These are phyloP conservation scores for Pachysandra terminalis DNA, from an alignment of 164 flowering plant genomes.

Conservation along the genomic window DNA sequence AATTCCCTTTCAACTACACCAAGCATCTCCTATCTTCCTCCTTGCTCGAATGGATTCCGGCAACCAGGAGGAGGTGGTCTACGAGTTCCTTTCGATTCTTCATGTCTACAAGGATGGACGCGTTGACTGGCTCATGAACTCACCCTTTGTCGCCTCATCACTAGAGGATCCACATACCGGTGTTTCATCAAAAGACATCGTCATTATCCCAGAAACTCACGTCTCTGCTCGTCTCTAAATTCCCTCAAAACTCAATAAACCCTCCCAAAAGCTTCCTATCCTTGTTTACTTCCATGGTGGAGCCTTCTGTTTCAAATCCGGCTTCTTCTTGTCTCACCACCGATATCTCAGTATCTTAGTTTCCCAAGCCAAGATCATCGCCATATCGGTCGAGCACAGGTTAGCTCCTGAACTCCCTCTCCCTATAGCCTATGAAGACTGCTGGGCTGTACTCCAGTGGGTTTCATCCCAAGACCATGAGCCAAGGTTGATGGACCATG, in stretches of 20 bases:
- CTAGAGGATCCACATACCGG: conserved; percentile 21
- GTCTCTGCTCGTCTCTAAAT: conserved; percentile 21
- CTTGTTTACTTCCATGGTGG: conserved; percentile 46
- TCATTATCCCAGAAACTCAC: conserved; percentile 4
- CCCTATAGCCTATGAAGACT: conserved; percentile 29
- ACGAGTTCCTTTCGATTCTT: conserved; percentile 17
- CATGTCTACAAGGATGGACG: conserved; percentile 27
- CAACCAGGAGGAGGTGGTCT: conserved; percentile 12
- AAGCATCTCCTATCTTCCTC: not conserved
- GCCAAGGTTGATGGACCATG: conserved; percentile 21
- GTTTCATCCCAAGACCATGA: conserved; percentile 25
- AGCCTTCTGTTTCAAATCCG: conserved; percentile 33
- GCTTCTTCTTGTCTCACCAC: conserved; percentile 25
- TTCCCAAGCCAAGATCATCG: conserved; percentile 12
- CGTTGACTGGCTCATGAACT: conserved; percentile 17
- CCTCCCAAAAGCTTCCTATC: conserved; percentile 28
- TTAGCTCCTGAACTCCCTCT: conserved; percentile 30
- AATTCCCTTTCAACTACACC: too few relatives aligned
- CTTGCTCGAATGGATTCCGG: not conserved
- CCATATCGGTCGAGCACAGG: conserved; percentile 31
- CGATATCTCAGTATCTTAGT: conserved; percentile 11
- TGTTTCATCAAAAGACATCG: conserved; percentile 26
- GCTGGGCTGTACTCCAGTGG: conserved; percentile 29
- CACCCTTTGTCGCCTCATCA: conserved; percentile 11
- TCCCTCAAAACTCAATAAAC: conserved; percentile 14